Evolutionary conservation across 305 asterid species (phyloP), one percentile per base, ranked within the genome.

Genomic region (Fraxinus paxiana): DNA sequence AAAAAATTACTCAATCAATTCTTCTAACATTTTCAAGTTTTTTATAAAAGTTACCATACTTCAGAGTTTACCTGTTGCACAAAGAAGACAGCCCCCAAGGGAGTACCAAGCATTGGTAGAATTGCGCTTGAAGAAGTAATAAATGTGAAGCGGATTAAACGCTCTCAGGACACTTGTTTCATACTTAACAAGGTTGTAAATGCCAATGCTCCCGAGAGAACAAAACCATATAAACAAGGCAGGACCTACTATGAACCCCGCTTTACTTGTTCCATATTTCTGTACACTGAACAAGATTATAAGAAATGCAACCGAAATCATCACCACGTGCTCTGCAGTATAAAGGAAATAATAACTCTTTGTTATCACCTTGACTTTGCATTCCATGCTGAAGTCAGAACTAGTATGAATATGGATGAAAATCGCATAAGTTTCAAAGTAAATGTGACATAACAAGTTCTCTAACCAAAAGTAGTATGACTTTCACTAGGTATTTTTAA

Each of bases 201-300:
- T 86, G 87, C 99, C 99, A 84, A 94, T 92, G 82, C 94, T 90
- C 77, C 91, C 97, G 83, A 94, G 97, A 83, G 97, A 96, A 83
- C 97, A 92, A 90, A 96, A 96, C 99, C 99, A 96, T 87, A 96
- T 81, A 83, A 96, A 93, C 90, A 94, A 90, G 79, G 98, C 97
- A 82, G 98, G 99, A 79, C 99, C 99, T 85, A 96, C 98, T 31
- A 94, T 90, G 87, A 96, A 85, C 88, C 98, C 98, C 81, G 91
- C 94, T 92, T 96, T 94, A 87, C 99, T 96, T 54, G 99, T 96
- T 73, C 99, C 99, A 78, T 92, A 96, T 90, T 91, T 91, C 90
- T 96, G 99, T 87, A 96, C 90, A 84, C 99, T 92, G 91, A 96
- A 96, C 91, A 94, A 85, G 77, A 94, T 84, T 87, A 93, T 88